Conservation (phyloP, 495 filamentous ascomycete species). For the Lindgomyces ingoldianus region DNA sequence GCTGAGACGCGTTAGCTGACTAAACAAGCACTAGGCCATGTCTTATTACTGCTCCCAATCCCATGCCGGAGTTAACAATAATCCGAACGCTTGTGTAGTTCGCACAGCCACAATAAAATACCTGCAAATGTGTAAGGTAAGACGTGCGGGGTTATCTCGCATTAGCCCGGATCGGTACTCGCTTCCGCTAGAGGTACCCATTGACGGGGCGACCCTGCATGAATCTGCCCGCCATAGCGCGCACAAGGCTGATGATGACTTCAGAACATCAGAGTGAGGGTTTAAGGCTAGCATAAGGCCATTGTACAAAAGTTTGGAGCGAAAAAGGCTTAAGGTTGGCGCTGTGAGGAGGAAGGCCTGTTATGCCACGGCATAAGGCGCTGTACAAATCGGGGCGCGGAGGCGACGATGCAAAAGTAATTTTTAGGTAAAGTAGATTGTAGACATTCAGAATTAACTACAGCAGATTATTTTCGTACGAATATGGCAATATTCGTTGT, state of each 20-base stretch:
- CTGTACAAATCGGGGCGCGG: no score
- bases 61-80: no score
- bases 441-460: not conserved
- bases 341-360: conserved; percentile 1
- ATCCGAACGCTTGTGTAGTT: no score
- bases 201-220: conserved; percentile 14
- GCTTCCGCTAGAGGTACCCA: conserved; percentile 16
- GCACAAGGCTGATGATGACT: conserved; percentile 19
- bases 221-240: conserved; percentile 5
- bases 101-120: conserved; percentile 10
- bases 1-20: not conserved
- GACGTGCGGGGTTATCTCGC: conserved; percentile 6
- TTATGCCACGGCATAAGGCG: conserved; percentile 4
- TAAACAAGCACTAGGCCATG: not conserved
- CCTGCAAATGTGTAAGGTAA: conserved; percentile 5
- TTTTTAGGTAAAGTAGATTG: not conserved
- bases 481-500: not conserved
- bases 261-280: conserved; percentile 1
- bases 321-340: conserved; percentile 2
- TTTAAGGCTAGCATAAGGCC: conserved; percentile 9
- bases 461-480: no score
- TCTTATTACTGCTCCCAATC: no score
- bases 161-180: conserved; percentile 20
- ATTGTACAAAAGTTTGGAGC: conserved; percentile 11
- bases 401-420: not conserved